These are phyloP conservation scores for Candida michaelii DNA, from an alignment of 805 yeast genomes.

Conservation along the genomic window DNA sequence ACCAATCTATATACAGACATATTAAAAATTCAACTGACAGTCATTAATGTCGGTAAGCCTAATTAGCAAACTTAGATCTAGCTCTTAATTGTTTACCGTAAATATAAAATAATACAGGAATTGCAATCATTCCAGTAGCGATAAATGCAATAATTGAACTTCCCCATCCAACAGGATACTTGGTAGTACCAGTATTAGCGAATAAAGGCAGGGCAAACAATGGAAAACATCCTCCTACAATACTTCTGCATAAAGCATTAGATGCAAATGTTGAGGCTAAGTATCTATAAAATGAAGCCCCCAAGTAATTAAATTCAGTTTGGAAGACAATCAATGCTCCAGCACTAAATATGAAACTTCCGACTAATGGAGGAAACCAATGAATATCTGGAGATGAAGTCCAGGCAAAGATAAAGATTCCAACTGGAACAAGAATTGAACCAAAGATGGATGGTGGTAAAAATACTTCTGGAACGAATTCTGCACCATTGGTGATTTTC, in stretches of 20 bases:
- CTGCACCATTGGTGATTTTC: slow-evolving; percentile 21
- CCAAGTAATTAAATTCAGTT: slow-evolving; percentile 49
- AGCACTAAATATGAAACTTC: slow-evolving; percentile 37
- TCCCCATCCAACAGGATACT: slow-evolving; percentile 64
- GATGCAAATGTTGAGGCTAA: slow-evolving; percentile 62
- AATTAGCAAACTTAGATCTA: slow-evolving; percentile 20
- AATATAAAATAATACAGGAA: slow-evolving; percentile 46
- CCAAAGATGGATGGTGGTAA: slow-evolving; percentile 43
- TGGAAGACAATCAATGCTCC: slow-evolving; percentile 52
- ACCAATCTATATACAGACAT: too few relatives aligned
- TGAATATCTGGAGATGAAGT: slow-evolving; percentile 39
- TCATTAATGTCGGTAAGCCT: too few relatives aligned
- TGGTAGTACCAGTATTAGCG: slow-evolving; percentile 45
- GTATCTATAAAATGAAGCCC: slow-evolving; percentile 47
- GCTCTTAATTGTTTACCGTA: slow-evolving; percentile 44
- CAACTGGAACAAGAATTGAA: slow-evolving; percentile 39
- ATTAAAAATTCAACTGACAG: too few relatives aligned
- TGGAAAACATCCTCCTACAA: slow-evolving; percentile 60
- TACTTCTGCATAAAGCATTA: slow-evolving; percentile 48
- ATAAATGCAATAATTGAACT: slow-evolving; percentile 46
- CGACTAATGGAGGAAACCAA: slow-evolving; percentile 52
- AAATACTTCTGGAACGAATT: slow-evolving; percentile 42
- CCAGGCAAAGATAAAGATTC: slow-evolving; percentile 53
- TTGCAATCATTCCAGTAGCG: slow-evolving; percentile 39
- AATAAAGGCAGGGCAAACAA: slow-evolving; percentile 64